Conservation (phyloP, 2,329 filamentous ascomycete species). For the Stachybotrys chartarum region DNA sequence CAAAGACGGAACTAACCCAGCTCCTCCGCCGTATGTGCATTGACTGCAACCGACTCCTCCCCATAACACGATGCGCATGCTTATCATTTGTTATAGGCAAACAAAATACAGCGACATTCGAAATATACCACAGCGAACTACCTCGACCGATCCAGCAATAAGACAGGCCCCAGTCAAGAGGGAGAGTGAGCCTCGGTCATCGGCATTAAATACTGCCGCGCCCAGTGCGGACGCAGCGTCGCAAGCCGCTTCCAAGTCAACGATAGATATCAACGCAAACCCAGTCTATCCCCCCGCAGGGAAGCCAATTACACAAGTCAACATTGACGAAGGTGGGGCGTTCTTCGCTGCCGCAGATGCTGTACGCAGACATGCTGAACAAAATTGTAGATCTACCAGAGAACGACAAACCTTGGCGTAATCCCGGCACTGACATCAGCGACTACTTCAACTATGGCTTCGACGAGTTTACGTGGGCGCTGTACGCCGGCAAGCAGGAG, state of each 20-base stretch:
- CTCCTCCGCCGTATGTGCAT: constrained; percentile 46
- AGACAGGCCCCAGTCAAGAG: constrained; percentile 41
- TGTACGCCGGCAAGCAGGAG: constrained; percentile 87
- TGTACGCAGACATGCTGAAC: constrained; percentile 1
- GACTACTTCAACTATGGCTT: constrained; percentile 99
- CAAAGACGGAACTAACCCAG: constrained; percentile 56
- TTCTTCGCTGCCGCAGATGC: neutral
- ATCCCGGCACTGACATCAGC: constrained; percentile 86
- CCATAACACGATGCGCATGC: constrained; percentile 2
- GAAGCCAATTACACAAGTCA: constrained; percentile 70
- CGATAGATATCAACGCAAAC: constrained; percentile 75
- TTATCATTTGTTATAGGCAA: constrained; percentile 32
- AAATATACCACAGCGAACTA: constrained; percentile 55
- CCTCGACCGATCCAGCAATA: constrained; percentile 40
- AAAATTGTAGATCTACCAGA: constrained; percentile 52
- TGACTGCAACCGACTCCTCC: neutral
- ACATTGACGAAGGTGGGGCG: constrained; percentile 57
- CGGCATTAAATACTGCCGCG: constrained; percentile 21
- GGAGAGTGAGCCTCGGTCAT: constrained; percentile 30
- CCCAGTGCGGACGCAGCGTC: constrained; percentile 48
- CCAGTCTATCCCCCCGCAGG: constrained; percentile 73
- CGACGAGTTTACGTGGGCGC: constrained; percentile 95
- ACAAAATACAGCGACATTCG: constrained; percentile 58
- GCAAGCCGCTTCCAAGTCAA: constrained; percentile 68
- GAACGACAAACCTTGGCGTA: constrained; percentile 90